Conservation (phyloP, 2,329 filamentous ascomycete species). For the Colletotrichum eleusines region DNA sequence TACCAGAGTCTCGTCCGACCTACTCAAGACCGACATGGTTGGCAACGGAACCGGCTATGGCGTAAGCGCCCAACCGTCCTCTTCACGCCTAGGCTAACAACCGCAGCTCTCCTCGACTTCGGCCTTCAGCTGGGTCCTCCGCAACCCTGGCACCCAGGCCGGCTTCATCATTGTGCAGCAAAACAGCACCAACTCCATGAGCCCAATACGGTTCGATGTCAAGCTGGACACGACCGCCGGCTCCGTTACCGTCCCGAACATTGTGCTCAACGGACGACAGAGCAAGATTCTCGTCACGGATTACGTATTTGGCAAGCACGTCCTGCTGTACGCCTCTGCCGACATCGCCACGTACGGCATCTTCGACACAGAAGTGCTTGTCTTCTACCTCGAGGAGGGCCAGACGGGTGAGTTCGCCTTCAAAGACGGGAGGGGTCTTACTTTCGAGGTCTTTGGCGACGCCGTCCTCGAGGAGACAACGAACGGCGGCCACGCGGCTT, state of each 20-base stretch:
- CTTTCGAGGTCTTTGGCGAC: slow-evolving; percentile 53
- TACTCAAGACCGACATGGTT: slow-evolving; percentile 65
- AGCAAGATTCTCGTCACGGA: slow-evolving; percentile 77
- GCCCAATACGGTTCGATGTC: slow-evolving; percentile 59
- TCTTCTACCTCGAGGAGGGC: slow-evolving; percentile 72
- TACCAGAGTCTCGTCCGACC: slow-evolving; percentile 62
- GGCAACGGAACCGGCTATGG: slow-evolving; percentile 64
- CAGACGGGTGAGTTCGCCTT: slow-evolving; percentile 72
- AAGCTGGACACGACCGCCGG: slow-evolving; percentile 62
- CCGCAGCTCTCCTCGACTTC: slow-evolving; percentile 47
- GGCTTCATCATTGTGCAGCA: slow-evolving; percentile 65
- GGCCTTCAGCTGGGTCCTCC: slow-evolving; percentile 64
- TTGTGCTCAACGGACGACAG: slow-evolving; percentile 72
- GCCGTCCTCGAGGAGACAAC: slow-evolving; percentile 33
- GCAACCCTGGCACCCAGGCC: slow-evolving; percentile 61
- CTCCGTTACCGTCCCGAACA: slow-evolving; percentile 55
- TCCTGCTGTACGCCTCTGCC: slow-evolving; percentile 76
- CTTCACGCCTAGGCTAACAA: not conserved
- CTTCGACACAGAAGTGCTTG: slow-evolving; percentile 67
- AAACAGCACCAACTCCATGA: slow-evolving; percentile 56
- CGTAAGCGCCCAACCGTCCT: slow-evolving; percentile 33
- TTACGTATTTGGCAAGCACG: slow-evolving; percentile 70
- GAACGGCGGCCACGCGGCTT: slow-evolving; percentile 44
- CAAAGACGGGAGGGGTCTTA: slow-evolving; percentile 49
- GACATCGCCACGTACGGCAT: slow-evolving; percentile 76